Percentiles rank a stretch among this genome's conserved stretches.
Evolutionary conservation across 2,329 filamentous ascomycete genomes (phyloP).

Genomic region (Aspergillus sp.): DNA sequence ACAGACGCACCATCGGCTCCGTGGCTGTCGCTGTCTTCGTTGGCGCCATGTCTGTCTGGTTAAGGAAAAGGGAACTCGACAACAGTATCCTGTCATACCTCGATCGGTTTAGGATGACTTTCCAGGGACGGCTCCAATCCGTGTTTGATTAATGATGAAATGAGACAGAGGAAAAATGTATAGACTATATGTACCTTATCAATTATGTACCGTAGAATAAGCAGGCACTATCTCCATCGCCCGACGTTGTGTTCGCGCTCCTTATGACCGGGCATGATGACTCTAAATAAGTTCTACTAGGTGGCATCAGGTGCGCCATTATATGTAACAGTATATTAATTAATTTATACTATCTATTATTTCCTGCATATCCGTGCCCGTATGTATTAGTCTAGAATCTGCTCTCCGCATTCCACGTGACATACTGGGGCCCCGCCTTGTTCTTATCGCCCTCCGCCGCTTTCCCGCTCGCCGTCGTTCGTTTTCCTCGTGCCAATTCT

Average conservation of each 20-base stretch:
- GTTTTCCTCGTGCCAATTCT: background rate
- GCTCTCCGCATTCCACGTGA: conserved; percentile 15
- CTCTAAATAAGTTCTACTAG: background rate
- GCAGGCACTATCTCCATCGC: background rate
- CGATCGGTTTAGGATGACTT: conserved; percentile 24
- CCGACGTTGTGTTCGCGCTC: background rate
- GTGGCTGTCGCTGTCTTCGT: conserved; percentile 66
- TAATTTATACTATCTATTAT: background rate
- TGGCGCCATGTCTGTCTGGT: conserved; percentile 66
- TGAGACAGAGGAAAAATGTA: background rate
- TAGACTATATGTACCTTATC: background rate
- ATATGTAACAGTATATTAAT: background rate
- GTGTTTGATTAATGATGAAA: background rate
- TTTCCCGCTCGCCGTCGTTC: background rate
- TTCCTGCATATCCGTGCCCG: background rate
- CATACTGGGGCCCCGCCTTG: background rate
- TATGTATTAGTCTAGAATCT: background rate
- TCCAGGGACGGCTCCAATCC: conserved; percentile 20
- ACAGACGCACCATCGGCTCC: conserved; percentile 64
- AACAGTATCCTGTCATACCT: conserved; percentile 34
- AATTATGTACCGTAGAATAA: background rate
- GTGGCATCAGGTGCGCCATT: background rate
- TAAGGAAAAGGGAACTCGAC: conserved; percentile 52
- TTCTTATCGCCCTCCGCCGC: conserved; percentile 6
- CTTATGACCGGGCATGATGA: background rate